Percentiles rank a stretch among this genome's conserved stretches.
These are phyloP conservation scores for Agastache rugosa DNA, from an alignment of 257 asterid species.

Conservation along the genomic window DNA sequence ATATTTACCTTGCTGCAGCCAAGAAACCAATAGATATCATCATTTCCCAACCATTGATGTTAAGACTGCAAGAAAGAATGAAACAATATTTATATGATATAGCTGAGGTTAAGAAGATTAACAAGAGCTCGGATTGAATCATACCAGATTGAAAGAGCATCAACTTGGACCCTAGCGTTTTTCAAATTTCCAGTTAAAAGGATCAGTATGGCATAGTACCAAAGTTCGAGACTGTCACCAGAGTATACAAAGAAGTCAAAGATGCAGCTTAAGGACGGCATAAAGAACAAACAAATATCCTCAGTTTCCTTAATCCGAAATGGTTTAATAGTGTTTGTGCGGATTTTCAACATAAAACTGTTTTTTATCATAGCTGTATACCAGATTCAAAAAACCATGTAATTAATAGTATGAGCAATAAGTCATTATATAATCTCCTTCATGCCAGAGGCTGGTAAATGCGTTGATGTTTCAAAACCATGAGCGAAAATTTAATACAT, in stretches of 20 bases:
- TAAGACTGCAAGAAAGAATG: slow-evolving; percentile 52
- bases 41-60: slow-evolving; percentile 80
- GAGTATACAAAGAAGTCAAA: slow-evolving; percentile 1
- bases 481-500: neutral
- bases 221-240: slow-evolving; percentile 65
- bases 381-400: too few relatives aligned
- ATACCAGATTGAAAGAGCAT: slow-evolving; percentile 85
- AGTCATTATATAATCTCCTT: too few relatives aligned
- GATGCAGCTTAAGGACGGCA: neutral
- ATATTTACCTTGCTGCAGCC: slow-evolving; percentile 66
- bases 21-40: slow-evolving; percentile 76
- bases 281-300: neutral
- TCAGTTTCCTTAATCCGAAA: neutral
- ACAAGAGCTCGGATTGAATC: neutral
- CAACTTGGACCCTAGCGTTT: slow-evolving; percentile 67
- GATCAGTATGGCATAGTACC: slow-evolving; percentile 74
- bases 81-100: neutral
- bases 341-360: too few relatives aligned
- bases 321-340: slow-evolving; percentile 25
- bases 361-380: too few relatives aligned
- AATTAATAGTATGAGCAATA: too few relatives aligned
- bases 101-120: neutral
- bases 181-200: slow-evolving; percentile 70
- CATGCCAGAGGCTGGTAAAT: neutral
- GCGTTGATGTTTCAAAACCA: neutral